phyloP scores from a whole-genome alignment of 1,284 basidiomycete genomes.

The Exobasidium cylindrosporum region DNA sequence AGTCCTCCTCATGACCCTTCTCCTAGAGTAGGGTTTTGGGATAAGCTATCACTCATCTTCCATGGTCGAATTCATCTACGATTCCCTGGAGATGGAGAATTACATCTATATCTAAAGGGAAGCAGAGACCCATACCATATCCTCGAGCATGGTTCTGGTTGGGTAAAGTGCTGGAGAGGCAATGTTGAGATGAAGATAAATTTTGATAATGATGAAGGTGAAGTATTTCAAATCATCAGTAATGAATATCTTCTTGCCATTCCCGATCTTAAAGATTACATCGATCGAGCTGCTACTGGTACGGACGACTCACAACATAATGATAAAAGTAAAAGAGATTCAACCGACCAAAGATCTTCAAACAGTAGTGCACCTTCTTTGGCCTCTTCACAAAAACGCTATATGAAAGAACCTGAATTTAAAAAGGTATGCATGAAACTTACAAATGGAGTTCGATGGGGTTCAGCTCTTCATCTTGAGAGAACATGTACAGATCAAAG shows the following conservation, averaged over 20 bases:
- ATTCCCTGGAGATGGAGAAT: constrained; percentile 67
- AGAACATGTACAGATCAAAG: constrained; percentile 69
- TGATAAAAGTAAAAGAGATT: constrained; percentile 5
- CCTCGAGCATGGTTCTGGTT: constrained; percentile 76
- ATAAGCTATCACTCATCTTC: constrained; percentile 73
- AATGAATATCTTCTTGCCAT: constrained; percentile 60
- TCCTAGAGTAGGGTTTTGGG: constrained; percentile 88
- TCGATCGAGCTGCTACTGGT: constrained; percentile 59
- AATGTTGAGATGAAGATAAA: constrained; percentile 72
- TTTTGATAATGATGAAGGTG: constrained; percentile 70
- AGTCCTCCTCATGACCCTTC: constrained; percentile 81
- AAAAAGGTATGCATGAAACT: constrained; percentile 62
- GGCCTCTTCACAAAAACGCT: constrained; percentile 19
- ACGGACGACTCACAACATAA: constrained; percentile 9
- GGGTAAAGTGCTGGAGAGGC: constrained; percentile 81
- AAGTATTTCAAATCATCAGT: constrained; percentile 80
- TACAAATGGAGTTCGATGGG: constrained; percentile 83
- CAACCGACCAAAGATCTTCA: neutral
- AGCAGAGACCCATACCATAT: constrained; percentile 78
- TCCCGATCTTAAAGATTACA: constrained; percentile 57
- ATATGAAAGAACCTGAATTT: constrained; percentile 43
- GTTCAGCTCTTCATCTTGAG: constrained; percentile 80
- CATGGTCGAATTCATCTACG: constrained; percentile 76
- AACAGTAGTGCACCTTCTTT: constrained; percentile 1
- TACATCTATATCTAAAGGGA: constrained; percentile 64